Base-by-base conservation (phyloP, 257 asterid species). In the Agastache rugosa region DNA sequence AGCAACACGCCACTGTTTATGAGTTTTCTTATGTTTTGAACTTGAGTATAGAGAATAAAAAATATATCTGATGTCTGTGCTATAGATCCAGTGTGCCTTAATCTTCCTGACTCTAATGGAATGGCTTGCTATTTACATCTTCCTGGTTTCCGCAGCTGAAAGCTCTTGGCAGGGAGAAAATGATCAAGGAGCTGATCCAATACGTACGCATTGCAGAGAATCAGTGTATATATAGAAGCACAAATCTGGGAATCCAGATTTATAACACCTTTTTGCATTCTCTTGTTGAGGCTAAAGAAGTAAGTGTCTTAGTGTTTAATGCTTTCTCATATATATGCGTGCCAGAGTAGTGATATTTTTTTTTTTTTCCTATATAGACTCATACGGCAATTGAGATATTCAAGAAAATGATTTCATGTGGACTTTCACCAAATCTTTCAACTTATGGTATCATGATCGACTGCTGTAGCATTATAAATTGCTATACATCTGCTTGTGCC, bases 121-220 rank as follows among this genome's bases (percentile, higher is more conserved):
- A 77, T 29, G 44, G 15, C 78, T 69, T 41, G 60, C 71, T 76
- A 70, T 71, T 81, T 75, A 56, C 65, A 37, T 59, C 39, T 22
- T 76, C 35, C 72, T 79, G 77, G 67, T 75, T 79, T 77, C 77
- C 71, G 78, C 87, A 93, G 98, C 79, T 93, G 80, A 85, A 76
- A 81, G 94, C 96, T 70, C 86, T 91, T 78, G 97, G 97, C 72
- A 72, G 81, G 76, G 97, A 89, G 83, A 96, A 96, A 75, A 83
- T 90, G 92, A 74, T 78, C 66, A 79, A 73, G 71, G 90, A 90
- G 81, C 82, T 91, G 85, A 60, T 84, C 73, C 84, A 78, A 47
- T 85, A 81, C 77, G 73, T 93, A 69, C 81, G 65, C 45, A 67
- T 61, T 79, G 96, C 92, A 16, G 93, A 91, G 79, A 74, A 83